Evolutionary conservation across 164 flowering plant genomes (phyloP), one percentile per base, ranked within the genome.

Genomic region (Magnolia officinalis): DNA sequence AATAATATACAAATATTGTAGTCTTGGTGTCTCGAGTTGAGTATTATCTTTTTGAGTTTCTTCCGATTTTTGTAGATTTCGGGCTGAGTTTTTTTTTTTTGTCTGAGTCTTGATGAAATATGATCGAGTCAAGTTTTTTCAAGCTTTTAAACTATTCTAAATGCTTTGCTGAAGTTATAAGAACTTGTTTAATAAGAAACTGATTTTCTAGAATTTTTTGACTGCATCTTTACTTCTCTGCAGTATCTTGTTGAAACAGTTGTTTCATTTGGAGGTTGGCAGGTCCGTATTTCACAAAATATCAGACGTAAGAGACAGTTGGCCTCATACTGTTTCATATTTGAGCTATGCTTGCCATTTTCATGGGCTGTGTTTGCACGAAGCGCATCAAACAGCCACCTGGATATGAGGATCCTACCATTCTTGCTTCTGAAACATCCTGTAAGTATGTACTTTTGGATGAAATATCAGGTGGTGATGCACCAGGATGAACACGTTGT

Each of bases 401-500:
- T 52, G 92, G 93, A 21, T 88, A 86, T 23, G 98, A 93, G 82
- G 92, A 91, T 23, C 92, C 93, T 49, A 74, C 81, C 26, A 78
- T 93, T 80, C 98, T 93, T 80, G 90, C 96, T 69, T 75, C 95
- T 70, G 95, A 87, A 87, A 93, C 96, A 63, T 85, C 76, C 24
- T 81, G 81, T 80, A 21, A 72, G 83, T 73, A 50, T 31, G 61
- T 55, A 55, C 19, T 55, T 55, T 55, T 11, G 61, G 18, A 16
- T 55, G 61, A 16, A 55, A 11, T 55, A 11, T 55, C 16, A 16
- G 2, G 61, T 55, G 61, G 3, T 2, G 61, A 55, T 55, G 61
- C 61, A 16, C 10, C 61, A 9, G 61, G 61, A 37, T 37, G 45
- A 37, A 37, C 45, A 37, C 45, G 6, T 37, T 37, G 45, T 37